Evolutionary conservation across 1,284 basidiomycete species (phyloP).

Genomic region (Ceratobasidium sp.): DNA sequence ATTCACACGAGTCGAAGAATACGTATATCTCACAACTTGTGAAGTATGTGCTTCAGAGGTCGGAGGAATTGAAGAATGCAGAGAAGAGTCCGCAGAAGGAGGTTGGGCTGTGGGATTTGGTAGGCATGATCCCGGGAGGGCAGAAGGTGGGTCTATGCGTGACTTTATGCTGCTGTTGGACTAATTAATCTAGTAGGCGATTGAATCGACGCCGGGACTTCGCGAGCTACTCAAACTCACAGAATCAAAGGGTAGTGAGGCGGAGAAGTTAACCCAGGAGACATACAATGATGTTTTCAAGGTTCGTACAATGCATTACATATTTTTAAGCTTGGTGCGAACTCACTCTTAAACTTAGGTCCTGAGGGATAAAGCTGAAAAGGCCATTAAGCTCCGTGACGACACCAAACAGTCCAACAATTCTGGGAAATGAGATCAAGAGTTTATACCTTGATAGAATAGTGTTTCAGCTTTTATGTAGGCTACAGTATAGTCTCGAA

Average conservation of each 20-base stretch:
- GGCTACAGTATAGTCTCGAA: no score
- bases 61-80: slow-evolving; percentile 50
- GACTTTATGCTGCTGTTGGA: background rate
- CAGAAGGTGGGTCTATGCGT: slow-evolving; percentile 50
- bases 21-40: slow-evolving; percentile 19
- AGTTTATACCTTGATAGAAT: no score
- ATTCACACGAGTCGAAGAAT: slow-evolving; percentile 31
- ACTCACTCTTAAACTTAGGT: slow-evolving; percentile 49
- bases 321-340: background rate
- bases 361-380: slow-evolving; percentile 54
- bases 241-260: slow-evolving; percentile 37
- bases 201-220: slow-evolving; percentile 48
- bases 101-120: slow-evolving; percentile 46
- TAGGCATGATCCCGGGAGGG: slow-evolving; percentile 52
- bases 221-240: background rate
- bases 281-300: background rate
- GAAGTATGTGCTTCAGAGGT: slow-evolving; percentile 48
- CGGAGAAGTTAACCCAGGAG: background rate
- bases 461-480: no score
- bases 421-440: no score
- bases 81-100: slow-evolving; percentile 53
- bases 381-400: slow-evolving; percentile 53
- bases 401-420: slow-evolving; percentile 48
- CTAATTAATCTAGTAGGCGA: slow-evolving; percentile 45
- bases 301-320: background rate